A percentile compares a stretch with the other conserved stretches of the same genome.
Conservation (phyloP, 2,329 filamentous ascomycete species). For the Chaetomium olivaceum region DNA sequence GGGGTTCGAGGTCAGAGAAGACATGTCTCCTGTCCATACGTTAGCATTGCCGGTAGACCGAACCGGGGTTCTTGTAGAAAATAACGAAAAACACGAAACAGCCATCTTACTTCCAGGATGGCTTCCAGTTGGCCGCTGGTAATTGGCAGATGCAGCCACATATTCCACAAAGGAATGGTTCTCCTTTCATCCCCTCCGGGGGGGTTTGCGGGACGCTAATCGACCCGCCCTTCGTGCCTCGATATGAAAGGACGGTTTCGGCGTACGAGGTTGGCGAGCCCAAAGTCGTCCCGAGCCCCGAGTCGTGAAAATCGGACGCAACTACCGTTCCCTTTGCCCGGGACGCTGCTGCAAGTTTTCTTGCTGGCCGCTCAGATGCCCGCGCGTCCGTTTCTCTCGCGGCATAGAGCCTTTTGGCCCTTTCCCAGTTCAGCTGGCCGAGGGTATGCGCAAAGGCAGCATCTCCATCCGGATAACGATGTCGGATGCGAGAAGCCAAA, state of each 20-base stretch:
- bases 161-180: background rate
- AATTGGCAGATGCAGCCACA: conserved; percentile 1
- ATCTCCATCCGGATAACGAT: conserved; percentile 3
- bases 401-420: background rate
- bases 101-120: conserved; percentile 7
- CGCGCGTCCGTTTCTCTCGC: background rate
- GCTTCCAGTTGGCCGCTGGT: background rate
- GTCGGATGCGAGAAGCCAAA: background rate
- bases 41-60: background rate
- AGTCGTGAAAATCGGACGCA: conserved; percentile 10
- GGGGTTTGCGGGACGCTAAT: conserved; percentile 8
- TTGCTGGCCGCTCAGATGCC: background rate
- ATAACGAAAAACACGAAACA: background rate
- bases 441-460: background rate
- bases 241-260: conserved; percentile 11
- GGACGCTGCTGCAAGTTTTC: background rate
- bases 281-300: background rate
- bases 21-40: background rate
- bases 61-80: background rate
- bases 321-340: background rate
- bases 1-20: conserved; percentile 2
- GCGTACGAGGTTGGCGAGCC: conserved; percentile 2
- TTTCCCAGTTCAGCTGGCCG: conserved; percentile 2
- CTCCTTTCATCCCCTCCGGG: background rate
- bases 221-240: conserved; percentile 6